These are phyloP conservation scores for Aureobasidium subglaciale DNA, from an alignment of 2,329 filamentous ascomycete genomes.

Conservation along the genomic window DNA sequence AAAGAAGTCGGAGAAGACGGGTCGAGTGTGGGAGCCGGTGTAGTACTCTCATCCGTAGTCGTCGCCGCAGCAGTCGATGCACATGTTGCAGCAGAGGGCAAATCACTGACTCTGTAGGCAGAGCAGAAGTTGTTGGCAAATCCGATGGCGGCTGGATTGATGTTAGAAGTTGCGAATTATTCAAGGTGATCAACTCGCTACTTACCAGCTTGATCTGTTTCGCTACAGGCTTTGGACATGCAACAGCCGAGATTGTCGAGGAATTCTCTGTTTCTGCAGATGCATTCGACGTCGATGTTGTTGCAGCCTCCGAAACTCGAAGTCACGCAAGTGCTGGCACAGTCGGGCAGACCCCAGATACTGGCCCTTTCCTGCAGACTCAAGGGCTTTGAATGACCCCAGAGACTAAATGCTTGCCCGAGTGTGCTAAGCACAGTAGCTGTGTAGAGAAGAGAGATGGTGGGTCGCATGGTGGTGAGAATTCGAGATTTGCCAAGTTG, in stretches of 20 bases:
- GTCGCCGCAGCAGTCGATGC: slow-evolving; percentile 12
- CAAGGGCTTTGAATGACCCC: not conserved
- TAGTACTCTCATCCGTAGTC: not conserved
- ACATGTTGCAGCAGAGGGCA: slow-evolving; percentile 35
- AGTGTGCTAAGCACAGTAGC: not conserved
- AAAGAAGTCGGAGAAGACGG: not conserved
- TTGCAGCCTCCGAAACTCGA: slow-evolving; percentile 32
- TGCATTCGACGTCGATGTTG: slow-evolving; percentile 34
- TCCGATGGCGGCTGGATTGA: slow-evolving; percentile 32
- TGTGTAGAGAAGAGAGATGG: not conserved
- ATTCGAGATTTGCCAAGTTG: too few relatives aligned
- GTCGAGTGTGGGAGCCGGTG: not conserved
- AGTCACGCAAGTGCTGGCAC: slow-evolving; percentile 31
- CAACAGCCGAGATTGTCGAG: slow-evolving; percentile 36
- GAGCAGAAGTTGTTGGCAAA: slow-evolving; percentile 37
- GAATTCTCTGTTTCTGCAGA: slow-evolving; percentile 33
- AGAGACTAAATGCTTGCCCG: not conserved
- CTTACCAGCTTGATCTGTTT: slow-evolving; percentile 28
- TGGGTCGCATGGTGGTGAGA: not conserved
- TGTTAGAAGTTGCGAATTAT: not conserved
- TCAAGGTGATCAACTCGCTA: too few relatives aligned
- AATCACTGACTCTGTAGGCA: slow-evolving; percentile 30
- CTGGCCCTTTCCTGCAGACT: slow-evolving; percentile 4
- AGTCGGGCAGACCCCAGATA: slow-evolving; percentile 24
- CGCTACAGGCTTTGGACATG: slow-evolving; percentile 30